Evolutionary conservation across 1,139 yeast genomes (phyloP).

Genomic region (Hansenula anomala): DNA sequence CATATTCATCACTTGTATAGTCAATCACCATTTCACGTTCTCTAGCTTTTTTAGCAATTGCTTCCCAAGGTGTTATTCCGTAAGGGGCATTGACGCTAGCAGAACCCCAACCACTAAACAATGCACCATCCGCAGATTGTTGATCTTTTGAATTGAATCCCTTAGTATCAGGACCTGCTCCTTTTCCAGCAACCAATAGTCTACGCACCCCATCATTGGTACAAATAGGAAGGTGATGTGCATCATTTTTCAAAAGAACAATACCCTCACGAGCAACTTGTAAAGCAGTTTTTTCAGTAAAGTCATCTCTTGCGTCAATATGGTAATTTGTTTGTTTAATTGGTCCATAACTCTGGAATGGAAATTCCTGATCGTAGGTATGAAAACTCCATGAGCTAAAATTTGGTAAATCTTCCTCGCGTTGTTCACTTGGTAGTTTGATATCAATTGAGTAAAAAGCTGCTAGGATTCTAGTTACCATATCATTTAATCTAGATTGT

Average conservation of each 20-base stretch:
- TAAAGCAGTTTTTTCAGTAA: constrained; percentile 46
- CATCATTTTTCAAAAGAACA: constrained; percentile 48
- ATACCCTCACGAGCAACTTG: constrained; percentile 55
- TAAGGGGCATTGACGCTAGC: constrained; percentile 49
- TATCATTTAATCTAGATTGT: constrained; percentile 52
- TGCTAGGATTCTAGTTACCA: constrained; percentile 56
- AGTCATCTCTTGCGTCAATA: constrained; percentile 44
- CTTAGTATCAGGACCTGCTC: constrained; percentile 43
- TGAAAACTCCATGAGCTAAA: constrained; percentile 58
- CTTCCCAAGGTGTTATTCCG: constrained; percentile 52
- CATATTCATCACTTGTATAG: constrained; percentile 38
- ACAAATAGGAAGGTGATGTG: constrained; percentile 46
- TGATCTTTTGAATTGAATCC: constrained; percentile 50
- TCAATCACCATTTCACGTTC: constrained; percentile 42
- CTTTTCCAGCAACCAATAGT: constrained; percentile 42
- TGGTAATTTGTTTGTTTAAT: constrained; percentile 51
- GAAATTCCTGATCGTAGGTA: constrained; percentile 48
- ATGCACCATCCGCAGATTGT: constrained; percentile 40
- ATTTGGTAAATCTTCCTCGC: constrained; percentile 41
- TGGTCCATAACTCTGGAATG: constrained; percentile 50
- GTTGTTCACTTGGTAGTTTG: constrained; percentile 25
- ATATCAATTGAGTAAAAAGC: constrained; percentile 46
- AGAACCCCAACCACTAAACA: constrained; percentile 50
- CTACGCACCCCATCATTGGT: constrained; percentile 37
- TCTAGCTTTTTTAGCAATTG: constrained; percentile 39